Base-by-base conservation (phyloP, 441 rosid species). In the Bocquillonia castaneifolia region DNA sequence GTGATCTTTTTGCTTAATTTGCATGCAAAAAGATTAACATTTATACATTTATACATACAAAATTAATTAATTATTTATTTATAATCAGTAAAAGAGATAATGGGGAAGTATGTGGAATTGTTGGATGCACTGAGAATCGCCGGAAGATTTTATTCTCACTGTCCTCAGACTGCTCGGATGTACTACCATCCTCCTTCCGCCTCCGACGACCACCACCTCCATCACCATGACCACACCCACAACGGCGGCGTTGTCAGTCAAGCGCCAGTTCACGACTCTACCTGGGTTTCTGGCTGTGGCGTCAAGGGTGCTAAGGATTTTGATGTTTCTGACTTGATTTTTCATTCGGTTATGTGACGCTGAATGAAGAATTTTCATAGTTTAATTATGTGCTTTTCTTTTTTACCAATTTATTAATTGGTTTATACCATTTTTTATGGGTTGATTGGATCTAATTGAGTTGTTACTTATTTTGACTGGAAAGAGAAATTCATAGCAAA, bases 131-230 rank as follows among this genome's bases (percentile, higher is more conserved):
- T 74, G 14, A 82, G 88, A 63, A 71, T 80, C 1, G 88, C 75
- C 3, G 88, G 82, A 0, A 74, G 88, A 65, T 82, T 84, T 59
- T 79, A 82, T 26, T 75, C 88, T 64, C 86, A 82, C 71, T 84
- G 88, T 60, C 88, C 88, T 7, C 88, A 82, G 3, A 84, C 88
- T 14, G 88, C 86, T 23, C 84, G 84, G 32, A 18, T 78, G 72
- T 84, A 82, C 68, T 82, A 84, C 74, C 88, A 84, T 55, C 88
- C 88, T 69, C 88, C 88, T 39, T 60, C 88, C 29, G 53, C 66
- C 72, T 26, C 72, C 48, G 72, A 76, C 18, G 77, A 75, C 55
- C 53, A 25, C 68, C 73, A 57, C 57, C 66, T 40, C 56, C 72
- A 23, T 53, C 52, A 64, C 37, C 48, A 31, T 22, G 47, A 17